phyloP scores from a whole-genome alignment of 257 asterid genomes.

The Fraxinus excelsior region DNA sequence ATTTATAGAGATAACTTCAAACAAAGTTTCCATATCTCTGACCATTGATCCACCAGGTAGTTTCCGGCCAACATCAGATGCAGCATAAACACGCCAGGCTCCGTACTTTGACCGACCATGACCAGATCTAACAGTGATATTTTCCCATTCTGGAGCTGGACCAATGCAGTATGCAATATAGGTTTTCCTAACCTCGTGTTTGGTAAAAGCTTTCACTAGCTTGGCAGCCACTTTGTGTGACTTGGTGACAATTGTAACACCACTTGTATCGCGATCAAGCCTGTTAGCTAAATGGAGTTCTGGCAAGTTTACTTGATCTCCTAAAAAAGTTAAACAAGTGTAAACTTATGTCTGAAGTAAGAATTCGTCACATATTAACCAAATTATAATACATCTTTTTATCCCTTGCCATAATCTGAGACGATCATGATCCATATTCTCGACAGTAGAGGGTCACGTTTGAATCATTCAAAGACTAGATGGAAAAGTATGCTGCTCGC shows the following conservation, averaged over 20 bases:
- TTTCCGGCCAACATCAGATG: slow-evolving; percentile 67
- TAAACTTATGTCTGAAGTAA: neutral
- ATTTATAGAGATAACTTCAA: slow-evolving; percentile 65
- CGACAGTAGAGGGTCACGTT: neutral
- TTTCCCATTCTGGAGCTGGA: slow-evolving; percentile 60
- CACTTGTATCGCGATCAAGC: slow-evolving; percentile 97
- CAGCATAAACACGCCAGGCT: slow-evolving; percentile 94
- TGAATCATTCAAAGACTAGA: neutral
- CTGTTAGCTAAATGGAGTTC: slow-evolving; percentile 87
- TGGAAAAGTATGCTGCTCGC: neutral
- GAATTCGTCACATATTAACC: slow-evolving; percentile 13
- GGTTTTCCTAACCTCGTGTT: slow-evolving; percentile 72
- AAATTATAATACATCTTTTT: neutral
- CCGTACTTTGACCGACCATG: slow-evolving; percentile 92
- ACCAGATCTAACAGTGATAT: slow-evolving; percentile 62
- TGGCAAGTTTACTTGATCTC: slow-evolving; percentile 32
- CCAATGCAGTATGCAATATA: slow-evolving; percentile 79
- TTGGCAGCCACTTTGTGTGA: slow-evolving; percentile 87
- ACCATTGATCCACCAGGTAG: slow-evolving; percentile 86
- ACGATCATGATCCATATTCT: neutral
- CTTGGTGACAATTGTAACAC: slow-evolving; percentile 80
- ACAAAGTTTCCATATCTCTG: slow-evolving; percentile 79
- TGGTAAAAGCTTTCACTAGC: slow-evolving; percentile 85
- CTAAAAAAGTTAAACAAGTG: slow-evolving; percentile 34
- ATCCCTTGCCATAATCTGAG: neutral